Evolutionary conservation across 2,329 filamentous ascomycete species (phyloP).

Genomic region (Dactylella cylindrospora): DNA sequence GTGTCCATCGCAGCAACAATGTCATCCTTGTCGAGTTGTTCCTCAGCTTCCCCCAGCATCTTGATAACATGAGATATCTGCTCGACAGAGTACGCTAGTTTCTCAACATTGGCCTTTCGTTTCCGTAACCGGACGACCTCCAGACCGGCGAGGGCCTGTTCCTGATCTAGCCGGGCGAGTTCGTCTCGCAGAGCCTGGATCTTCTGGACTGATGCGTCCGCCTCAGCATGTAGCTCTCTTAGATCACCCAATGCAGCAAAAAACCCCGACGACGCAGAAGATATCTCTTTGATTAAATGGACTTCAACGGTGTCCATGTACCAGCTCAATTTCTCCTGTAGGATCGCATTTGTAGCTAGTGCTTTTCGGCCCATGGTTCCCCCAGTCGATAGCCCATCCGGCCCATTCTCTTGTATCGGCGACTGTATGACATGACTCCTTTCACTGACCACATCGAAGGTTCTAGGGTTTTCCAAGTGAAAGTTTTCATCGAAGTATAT

Average conservation of each 20-base stretch:
- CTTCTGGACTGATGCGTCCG: conserved; percentile 81
- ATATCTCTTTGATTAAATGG: conserved; percentile 93
- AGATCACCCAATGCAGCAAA: conserved; percentile 91
- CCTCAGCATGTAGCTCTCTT: conserved; percentile 86
- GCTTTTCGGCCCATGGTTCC: conserved; percentile 68
- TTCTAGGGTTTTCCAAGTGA: conserved; percentile 90
- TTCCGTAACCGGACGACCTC: conserved; percentile 81
- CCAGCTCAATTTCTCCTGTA: conserved; percentile 98
- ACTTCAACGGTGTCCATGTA: conserved; percentile 99
- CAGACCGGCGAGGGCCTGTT: conserved; percentile 81
- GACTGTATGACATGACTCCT: conserved; percentile 87
- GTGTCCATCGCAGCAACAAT: conserved; percentile 76
- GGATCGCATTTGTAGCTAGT: conserved; percentile 89
- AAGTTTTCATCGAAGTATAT: conserved; percentile 97
- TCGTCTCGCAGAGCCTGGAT: conserved; percentile 82
- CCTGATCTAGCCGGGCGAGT: conserved; percentile 75
- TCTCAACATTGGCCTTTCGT: conserved; percentile 78
- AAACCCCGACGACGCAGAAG: conserved; percentile 90
- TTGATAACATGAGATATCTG: conserved; percentile 80
- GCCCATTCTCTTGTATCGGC: conserved; percentile 52
- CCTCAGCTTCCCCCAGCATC: conserved; percentile 73
- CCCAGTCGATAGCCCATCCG: conserved; percentile 18
- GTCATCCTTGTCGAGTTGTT: conserved; percentile 77
- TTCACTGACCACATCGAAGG: conserved; percentile 95
- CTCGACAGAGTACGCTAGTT: conserved; percentile 76